A percentile compares a stretch with the other conserved stretches of the same genome.
Evolutionary conservation across 495 filamentous ascomycete species (phyloP).

Genomic region (Beverwykella pulmonaria): DNA sequence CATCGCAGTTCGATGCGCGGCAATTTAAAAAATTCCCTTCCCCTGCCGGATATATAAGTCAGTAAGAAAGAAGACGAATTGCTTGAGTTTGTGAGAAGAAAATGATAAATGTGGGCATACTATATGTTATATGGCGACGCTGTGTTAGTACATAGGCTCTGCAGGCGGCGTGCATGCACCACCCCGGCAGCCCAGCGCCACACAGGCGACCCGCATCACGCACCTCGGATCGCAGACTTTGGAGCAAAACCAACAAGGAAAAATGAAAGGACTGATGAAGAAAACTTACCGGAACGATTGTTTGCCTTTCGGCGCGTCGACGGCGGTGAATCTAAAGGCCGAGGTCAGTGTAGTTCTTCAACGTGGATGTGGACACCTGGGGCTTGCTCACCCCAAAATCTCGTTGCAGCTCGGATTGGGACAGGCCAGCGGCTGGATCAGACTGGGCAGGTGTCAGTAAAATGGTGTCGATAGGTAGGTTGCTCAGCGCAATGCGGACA

Average conservation of each 20-base stretch:
- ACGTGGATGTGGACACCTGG: no score
- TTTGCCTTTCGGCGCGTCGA: slow-evolving; percentile 28
- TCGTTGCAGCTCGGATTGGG: slow-evolving; percentile 27
- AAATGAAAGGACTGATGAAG: background rate
- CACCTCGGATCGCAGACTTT: background rate
- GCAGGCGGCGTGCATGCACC: slow-evolving; percentile 26
- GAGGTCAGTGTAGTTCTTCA: no score
- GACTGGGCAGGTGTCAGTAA: slow-evolving; percentile 29
- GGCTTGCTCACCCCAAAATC: no score
- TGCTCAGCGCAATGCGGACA: slow-evolving; percentile 25
- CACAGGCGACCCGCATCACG: slow-evolving; percentile 7
- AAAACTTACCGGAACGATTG: slow-evolving; percentile 27
- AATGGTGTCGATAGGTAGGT: background rate
- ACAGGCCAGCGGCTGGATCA: slow-evolving; percentile 38
- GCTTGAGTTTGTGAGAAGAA: no score
- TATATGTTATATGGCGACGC: slow-evolving; percentile 10
- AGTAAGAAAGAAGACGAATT: no score
- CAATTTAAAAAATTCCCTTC: slow-evolving; percentile 38
- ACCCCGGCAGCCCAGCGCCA: slow-evolving; percentile 26
- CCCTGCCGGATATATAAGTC: slow-evolving; percentile 20
- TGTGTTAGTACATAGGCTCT: slow-evolving; percentile 19
- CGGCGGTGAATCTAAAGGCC: slow-evolving; percentile 20
- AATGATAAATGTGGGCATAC: background rate
- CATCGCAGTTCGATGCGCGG: slow-evolving; percentile 35
- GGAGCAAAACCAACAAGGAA: background rate